Conservation (phyloP, 2,329 filamentous ascomycete species). For the Simplicillium aogashimaense region DNA sequence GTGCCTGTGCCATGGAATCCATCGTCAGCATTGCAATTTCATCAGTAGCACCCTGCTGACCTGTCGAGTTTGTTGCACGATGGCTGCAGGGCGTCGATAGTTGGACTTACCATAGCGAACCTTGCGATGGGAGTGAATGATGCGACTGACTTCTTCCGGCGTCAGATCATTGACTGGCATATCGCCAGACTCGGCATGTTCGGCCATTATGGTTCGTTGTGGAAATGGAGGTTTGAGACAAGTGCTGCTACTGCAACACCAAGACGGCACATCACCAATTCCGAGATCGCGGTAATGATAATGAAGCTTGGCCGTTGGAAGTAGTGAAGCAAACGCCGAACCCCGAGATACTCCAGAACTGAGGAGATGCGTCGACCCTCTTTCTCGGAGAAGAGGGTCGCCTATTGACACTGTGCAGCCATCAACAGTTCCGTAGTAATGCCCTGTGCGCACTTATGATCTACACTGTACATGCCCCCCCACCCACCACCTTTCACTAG, state of each 20-base stretch:
- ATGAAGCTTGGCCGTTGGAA: slow-evolving; percentile 8
- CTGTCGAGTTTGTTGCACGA: too few relatives aligned
- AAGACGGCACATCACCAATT: slow-evolving; percentile 6
- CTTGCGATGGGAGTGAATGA: slow-evolving; percentile 60
- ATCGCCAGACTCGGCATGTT: slow-evolving; percentile 32
- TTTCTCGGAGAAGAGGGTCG: not conserved
- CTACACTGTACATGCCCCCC: too few relatives aligned
- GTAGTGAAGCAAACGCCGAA: slow-evolving; percentile 23
- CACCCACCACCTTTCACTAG: too few relatives aligned
- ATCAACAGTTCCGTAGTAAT: too few relatives aligned
- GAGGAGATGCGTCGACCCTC: not conserved
- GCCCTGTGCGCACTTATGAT: too few relatives aligned
- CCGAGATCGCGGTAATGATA: slow-evolving; percentile 13
- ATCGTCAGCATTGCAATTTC: slow-evolving; percentile 1
- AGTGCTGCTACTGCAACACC: not conserved
- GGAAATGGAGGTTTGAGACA: not conserved
- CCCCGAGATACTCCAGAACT: slow-evolving; percentile 19
- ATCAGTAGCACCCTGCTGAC: not conserved
- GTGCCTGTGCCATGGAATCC: slow-evolving; percentile 31
- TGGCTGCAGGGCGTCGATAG: not conserved
- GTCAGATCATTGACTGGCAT: slow-evolving; percentile 46
- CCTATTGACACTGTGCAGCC: too few relatives aligned
- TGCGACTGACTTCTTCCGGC: slow-evolving; percentile 56
- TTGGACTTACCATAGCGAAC: slow-evolving; percentile 52
- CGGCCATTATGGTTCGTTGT: slow-evolving; percentile 25